These are phyloP conservation scores for Diaporthe sp. DNA, from an alignment of 2,329 filamentous ascomycete genomes.

Conservation along the genomic window DNA sequence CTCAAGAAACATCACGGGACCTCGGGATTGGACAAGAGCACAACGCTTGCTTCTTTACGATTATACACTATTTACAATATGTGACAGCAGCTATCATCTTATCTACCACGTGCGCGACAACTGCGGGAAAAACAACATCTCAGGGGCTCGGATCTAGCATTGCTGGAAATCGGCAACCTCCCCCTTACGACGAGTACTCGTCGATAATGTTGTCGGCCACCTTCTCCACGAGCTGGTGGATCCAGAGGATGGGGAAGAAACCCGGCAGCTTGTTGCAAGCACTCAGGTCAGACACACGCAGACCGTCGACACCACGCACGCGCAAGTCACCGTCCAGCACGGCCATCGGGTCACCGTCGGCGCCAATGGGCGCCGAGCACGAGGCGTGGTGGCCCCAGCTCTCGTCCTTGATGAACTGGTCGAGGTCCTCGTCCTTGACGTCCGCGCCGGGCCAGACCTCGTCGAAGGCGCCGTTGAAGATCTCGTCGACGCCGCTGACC, in stretches of 20 bases:
- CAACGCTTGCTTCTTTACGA: slow-evolving; percentile 4
- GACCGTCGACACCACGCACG: slow-evolving; percentile 16
- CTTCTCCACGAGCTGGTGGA: slow-evolving; percentile 28
- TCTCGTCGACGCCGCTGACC: slow-evolving; percentile 11
- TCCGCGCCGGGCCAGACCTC: slow-evolving; percentile 15
- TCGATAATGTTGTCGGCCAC: slow-evolving; percentile 15
- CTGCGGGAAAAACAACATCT: not conserved
- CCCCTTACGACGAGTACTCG: slow-evolving; percentile 9
- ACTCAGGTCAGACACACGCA: slow-evolving; percentile 13
- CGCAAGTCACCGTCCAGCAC: slow-evolving; percentile 23
- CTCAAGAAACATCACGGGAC: not conserved
- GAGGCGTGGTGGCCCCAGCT: slow-evolving; percentile 26
- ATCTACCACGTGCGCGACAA: not conserved
- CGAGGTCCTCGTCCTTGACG: slow-evolving; percentile 6
- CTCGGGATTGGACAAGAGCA: not conserved
- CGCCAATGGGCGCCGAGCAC: slow-evolving; percentile 20
- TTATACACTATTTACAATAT: slow-evolving; percentile 15
- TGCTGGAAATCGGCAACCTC: not conserved
- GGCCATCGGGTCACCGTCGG: slow-evolving; percentile 18
- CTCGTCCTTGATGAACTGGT: slow-evolving; percentile 24
- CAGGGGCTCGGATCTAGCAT: not conserved
- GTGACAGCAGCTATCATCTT: not conserved
- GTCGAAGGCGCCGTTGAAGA: slow-evolving; percentile 20
- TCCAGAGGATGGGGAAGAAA: slow-evolving; percentile 19
- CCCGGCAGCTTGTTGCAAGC: slow-evolving; percentile 26